phyloP scores from a whole-genome alignment of 139 green algal genomes.

The Volvox africanus region DNA sequence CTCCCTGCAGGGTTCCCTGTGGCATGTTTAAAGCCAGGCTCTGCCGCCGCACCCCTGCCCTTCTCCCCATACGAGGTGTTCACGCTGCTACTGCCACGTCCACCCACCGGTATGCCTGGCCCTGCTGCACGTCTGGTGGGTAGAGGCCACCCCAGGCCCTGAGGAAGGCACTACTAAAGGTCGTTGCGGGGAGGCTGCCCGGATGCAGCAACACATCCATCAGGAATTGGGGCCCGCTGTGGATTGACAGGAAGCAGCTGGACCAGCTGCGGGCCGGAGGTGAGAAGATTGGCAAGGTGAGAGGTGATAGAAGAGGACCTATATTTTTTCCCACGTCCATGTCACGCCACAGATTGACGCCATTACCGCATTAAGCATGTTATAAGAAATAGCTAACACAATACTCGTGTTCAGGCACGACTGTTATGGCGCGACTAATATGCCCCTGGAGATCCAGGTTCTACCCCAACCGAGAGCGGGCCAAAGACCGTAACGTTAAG shows the following conservation, averaged over 20 bases:
- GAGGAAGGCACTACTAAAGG: conserved; percentile 22
- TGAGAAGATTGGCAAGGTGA: not conserved
- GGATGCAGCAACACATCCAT: not conserved
- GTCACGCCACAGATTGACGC: too few species aligned
- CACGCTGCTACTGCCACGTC: not conserved
- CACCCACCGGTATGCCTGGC: conserved; percentile 20
- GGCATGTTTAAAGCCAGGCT: not conserved
- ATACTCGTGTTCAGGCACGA: too few species aligned
- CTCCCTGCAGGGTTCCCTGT: too few species aligned
- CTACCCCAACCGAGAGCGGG: too few species aligned
- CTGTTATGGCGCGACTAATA: too few species aligned
- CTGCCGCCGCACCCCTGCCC: not conserved
- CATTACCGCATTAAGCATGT: too few species aligned
- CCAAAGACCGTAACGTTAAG: too few species aligned
- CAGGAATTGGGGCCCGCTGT: conserved; percentile 23
- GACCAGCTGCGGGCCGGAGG: not conserved
- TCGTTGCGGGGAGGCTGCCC: not conserved
- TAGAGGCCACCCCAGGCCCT: conserved; percentile 27
- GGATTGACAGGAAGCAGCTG: not conserved
- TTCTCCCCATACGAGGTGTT: not conserved
- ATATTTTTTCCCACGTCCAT: not conserved
- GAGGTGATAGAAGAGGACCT: not conserved
- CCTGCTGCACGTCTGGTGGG: not conserved
- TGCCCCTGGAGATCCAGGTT: too few species aligned
- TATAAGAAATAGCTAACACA: too few species aligned